Conservation (phyloP, 2,329 filamentous ascomycete species). For the Acarospora socialis region DNA sequence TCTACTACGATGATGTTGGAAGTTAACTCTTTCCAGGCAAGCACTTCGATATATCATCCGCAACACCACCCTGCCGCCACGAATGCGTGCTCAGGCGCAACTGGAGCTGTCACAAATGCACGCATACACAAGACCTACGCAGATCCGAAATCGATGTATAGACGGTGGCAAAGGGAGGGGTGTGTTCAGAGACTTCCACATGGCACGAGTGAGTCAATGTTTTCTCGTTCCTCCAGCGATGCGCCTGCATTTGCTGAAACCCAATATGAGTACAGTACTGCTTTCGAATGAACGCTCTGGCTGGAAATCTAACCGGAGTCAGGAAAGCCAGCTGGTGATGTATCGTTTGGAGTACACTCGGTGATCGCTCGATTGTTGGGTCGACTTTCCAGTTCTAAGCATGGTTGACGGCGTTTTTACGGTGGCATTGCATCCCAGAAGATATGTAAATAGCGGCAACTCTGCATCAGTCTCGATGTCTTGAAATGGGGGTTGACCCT, state of each 20-base stretch:
- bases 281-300: conserved; percentile 80
- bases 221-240: not conserved
- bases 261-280: conserved; percentile 52
- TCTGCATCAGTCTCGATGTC: no score
- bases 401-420: no score
- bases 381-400: conserved; percentile 17
- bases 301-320: conserved; percentile 76
- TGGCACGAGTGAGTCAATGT: conserved; percentile 61
- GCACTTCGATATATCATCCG: conserved; percentile 83
- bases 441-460: no score
- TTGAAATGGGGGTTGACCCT: no score
- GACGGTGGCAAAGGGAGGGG: conserved; percentile 79
- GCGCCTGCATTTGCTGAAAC: not conserved
- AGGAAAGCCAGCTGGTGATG: conserved; percentile 89
- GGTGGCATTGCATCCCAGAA: no score
- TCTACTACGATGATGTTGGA: not conserved
- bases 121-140: conserved; percentile 81
- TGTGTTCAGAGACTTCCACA: conserved; percentile 84
- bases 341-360: conserved; percentile 1
- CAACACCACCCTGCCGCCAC: conserved; percentile 71
- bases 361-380: conserved; percentile 13
- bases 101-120: conserved; percentile 91
- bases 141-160: conserved; percentile 88
- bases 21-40: conserved; percentile 46
- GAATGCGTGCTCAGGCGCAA: conserved; percentile 80